A percentile compares a stretch with the other conserved stretches of the same genome.
Conservation (phyloP, 352 stramenopile genomes). For the Pythium periplocum region DNA sequence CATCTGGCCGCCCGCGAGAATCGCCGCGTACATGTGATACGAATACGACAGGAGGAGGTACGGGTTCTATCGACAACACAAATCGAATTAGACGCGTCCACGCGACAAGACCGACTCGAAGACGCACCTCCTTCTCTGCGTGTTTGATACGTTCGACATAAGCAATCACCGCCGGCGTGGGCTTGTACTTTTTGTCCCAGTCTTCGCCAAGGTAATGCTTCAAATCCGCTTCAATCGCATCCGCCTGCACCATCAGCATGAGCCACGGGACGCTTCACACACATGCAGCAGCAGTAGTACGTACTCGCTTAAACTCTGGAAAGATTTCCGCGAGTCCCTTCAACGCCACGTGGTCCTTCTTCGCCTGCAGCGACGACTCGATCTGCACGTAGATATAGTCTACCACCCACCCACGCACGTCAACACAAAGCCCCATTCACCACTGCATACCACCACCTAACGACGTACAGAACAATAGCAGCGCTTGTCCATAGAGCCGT, state of each 20-base stretch:
- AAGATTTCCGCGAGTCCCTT: conserved; percentile 35
- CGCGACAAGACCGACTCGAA: background rate
- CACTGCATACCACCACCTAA: background rate
- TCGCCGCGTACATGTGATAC: conserved; percentile 75
- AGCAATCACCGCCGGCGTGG: conserved; percentile 36
- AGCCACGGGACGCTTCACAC: background rate
- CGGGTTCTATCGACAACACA: conserved; percentile 21
- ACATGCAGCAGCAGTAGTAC: background rate
- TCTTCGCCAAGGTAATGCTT: conserved; percentile 52
- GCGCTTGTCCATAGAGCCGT: conserved; percentile 50
- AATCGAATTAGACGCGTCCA: no score
- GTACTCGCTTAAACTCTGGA: conserved; percentile 36
- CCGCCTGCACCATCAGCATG: conserved; percentile 23
- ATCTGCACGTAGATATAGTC: conserved; percentile 67
- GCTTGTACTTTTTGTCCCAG: conserved; percentile 50
- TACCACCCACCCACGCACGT: conserved; percentile 8
- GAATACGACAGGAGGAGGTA: conserved; percentile 54
- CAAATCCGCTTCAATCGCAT: conserved; percentile 55
- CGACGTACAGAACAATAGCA: conserved; percentile 68
- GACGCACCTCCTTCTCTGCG: conserved; percentile 40
- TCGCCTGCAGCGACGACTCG: conserved; percentile 37
- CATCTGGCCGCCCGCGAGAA: conserved; percentile 55
- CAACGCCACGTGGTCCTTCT: conserved; percentile 42
- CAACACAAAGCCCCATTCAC: conserved; percentile 1
- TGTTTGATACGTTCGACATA: conserved; percentile 60